These are phyloP conservation scores for Entomortierella parvispora DNA, from an alignment of 192 early-diverging fungal genomes.

Conservation along the genomic window DNA sequence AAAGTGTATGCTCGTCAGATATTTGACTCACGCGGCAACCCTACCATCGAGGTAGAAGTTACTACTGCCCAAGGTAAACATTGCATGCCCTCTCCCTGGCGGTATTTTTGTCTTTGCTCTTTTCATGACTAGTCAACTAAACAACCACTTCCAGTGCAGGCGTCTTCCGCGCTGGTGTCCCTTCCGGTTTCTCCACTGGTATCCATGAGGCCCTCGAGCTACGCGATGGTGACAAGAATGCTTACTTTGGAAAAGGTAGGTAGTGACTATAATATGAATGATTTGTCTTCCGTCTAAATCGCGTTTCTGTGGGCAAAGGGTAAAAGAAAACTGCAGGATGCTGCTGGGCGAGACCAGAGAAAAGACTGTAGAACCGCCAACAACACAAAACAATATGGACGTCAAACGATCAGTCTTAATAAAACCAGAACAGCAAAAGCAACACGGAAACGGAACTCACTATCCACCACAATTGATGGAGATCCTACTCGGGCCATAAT, in stretches of 20 bases:
- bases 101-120: not conserved
- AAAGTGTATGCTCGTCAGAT: conserved; percentile 95
- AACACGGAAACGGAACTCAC: too few relatives aligned
- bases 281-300: not conserved
- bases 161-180: conserved; percentile 95
- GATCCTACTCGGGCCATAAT: not conserved
- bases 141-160: conserved; percentile 46
- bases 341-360: too few relatives aligned
- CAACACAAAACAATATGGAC: too few relatives aligned
- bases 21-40: conserved; percentile 98
- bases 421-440: too few relatives aligned
- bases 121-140: not conserved
- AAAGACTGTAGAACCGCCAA: too few relatives aligned
- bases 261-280: not conserved
- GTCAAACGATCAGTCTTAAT: too few relatives aligned
- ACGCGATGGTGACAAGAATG: conserved; percentile 84
- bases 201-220: conserved; percentile 99
- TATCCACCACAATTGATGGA: too few relatives aligned
- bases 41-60: conserved; percentile 97
- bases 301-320: not conserved
- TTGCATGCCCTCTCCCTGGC: not conserved
- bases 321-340: not conserved
- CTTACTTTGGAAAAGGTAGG: conserved; percentile 95
- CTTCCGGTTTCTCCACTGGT: conserved; percentile 98
- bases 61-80: conserved; percentile 87